Conservation (phyloP, 306 rosid genomes). For the Glycyrrhiza uralensis region DNA sequence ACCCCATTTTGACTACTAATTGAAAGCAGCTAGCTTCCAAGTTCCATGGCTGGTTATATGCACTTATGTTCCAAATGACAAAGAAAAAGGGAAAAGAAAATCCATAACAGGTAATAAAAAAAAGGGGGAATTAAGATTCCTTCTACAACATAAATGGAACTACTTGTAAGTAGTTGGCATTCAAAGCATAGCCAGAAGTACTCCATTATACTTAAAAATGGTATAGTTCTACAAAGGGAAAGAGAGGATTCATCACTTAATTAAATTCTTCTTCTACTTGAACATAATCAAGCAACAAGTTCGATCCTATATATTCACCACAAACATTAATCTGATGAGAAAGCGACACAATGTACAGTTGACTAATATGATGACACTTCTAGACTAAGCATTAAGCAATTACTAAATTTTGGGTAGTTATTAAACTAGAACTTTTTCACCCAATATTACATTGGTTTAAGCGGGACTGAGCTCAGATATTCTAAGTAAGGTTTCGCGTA, state of each 20-base stretch:
- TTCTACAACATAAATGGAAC: conserved; percentile 21
- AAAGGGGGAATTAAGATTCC: conserved; percentile 3
- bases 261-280: neutral
- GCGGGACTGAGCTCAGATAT: too few relatives aligned
- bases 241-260: neutral
- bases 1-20: conserved; percentile 20
- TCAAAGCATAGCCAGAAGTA: conserved; percentile 13
- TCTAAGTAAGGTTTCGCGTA: too few relatives aligned
- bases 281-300: neutral
- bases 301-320: neutral
- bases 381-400: neutral
- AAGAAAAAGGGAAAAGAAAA: neutral
- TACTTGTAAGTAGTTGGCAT: conserved; percentile 11
- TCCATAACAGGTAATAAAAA: neutral
- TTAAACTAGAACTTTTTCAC: neutral
- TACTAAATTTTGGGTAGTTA: conserved; percentile 1
- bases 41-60: neutral
- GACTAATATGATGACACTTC: neutral
- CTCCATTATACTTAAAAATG: neutral
- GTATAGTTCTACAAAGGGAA: neutral
- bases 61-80: neutral
- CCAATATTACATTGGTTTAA: too few relatives aligned
- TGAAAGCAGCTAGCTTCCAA: conserved; percentile 46
- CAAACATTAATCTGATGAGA: neutral
- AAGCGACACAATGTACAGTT: neutral